Evolutionary conservation across 2,329 filamentous ascomycete genomes (phyloP), one percentile per base, ranked within the genome.

Genomic region (Chaetomiaceae sp.): DNA sequence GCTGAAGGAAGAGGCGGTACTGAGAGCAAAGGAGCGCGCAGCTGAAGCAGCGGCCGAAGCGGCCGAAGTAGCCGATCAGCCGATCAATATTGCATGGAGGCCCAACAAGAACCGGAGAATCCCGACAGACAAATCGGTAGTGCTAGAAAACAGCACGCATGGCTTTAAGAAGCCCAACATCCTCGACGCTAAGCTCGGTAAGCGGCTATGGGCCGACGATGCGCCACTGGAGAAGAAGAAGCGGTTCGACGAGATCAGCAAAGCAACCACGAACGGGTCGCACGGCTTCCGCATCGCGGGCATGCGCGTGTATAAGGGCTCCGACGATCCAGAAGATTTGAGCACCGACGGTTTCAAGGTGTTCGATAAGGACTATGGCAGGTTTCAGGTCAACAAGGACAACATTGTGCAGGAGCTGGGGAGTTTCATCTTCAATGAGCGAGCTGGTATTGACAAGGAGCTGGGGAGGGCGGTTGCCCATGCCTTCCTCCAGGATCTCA

Each of bases 101-200:
- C 77, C 78, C 2, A 78, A 72, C 50, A 76, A 76, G 59, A 73
- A 70, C 41, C 74, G 73, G 50, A 79, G 74, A 63, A 91, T 97
- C 55, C 77, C 82, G 21, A 96, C 90, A 0, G 84, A 90, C 51
- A 77, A 83, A 50, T 88, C 89, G 2, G 85, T 96, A 16, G 90
- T 95, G 11, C 75, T 97, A 25, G 87, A 91, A 66, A 96, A 96
- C 67, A 81, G 89, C 6, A 85, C 90, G 0, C 79, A 81, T 59
- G 90, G 89, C 1, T 97, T 91, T 74, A 81, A 80, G 63, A 80
- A 82, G 54, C 90, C 94, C 6, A 97, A 96, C 62, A 90, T 99
- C 7, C 75, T 99, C 53, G 94, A 99, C 66, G 81, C 95, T 59
- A 99, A 99, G 73, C 81, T 99, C 18, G 94, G 94, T 38, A 79